Percentiles rank a stretch among this genome's conserved stretches.
Conservation (phyloP, 2,329 filamentous ascomycete genomes). For the Chaetothyriales sp. region DNA sequence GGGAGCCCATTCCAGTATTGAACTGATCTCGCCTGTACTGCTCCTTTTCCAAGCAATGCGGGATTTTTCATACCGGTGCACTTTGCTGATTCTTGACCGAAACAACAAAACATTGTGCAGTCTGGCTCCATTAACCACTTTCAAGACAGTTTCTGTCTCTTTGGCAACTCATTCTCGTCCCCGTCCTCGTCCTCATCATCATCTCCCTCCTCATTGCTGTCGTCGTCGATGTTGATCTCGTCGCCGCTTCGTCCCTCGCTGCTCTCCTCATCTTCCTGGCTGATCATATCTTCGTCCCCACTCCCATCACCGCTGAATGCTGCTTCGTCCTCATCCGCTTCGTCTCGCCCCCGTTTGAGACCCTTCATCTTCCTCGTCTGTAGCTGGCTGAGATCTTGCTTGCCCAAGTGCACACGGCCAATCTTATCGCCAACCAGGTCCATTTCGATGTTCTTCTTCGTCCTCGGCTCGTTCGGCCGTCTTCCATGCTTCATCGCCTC, state of each 20-base stretch:
- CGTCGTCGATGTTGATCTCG: slow-evolving; percentile 15
- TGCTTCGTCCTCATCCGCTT: slow-evolving; percentile 36
- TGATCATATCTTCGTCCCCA: slow-evolving; percentile 14
- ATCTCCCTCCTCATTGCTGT: slow-evolving; percentile 12
- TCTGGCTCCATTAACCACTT: neutral
- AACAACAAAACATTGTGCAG: neutral
- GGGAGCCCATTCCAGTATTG: no score
- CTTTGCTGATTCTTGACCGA: neutral
- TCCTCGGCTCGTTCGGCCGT: slow-evolving; percentile 40
- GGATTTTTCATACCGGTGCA: neutral
- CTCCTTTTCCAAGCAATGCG: neutral
- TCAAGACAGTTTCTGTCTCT: slow-evolving; percentile 13
- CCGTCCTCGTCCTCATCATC: slow-evolving; percentile 9
- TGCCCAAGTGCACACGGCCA: slow-evolving; percentile 77
- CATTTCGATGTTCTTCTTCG: slow-evolving; percentile 93
- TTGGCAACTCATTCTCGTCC: slow-evolving; percentile 12
- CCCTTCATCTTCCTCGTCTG: slow-evolving; percentile 99
- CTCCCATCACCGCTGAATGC: slow-evolving; percentile 9
- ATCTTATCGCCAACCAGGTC: slow-evolving; percentile 93
- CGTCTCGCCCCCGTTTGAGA: slow-evolving; percentile 65
- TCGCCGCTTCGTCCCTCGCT: slow-evolving; percentile 12
- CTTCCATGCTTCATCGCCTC: slow-evolving; percentile 78
- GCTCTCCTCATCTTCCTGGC: slow-evolving; percentile 13
- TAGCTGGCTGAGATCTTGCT: slow-evolving; percentile 71
- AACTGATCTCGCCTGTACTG: neutral